Conservation (phyloP, 2,329 filamentous ascomycete genomes). For the Westerdykella aurantiaca region DNA sequence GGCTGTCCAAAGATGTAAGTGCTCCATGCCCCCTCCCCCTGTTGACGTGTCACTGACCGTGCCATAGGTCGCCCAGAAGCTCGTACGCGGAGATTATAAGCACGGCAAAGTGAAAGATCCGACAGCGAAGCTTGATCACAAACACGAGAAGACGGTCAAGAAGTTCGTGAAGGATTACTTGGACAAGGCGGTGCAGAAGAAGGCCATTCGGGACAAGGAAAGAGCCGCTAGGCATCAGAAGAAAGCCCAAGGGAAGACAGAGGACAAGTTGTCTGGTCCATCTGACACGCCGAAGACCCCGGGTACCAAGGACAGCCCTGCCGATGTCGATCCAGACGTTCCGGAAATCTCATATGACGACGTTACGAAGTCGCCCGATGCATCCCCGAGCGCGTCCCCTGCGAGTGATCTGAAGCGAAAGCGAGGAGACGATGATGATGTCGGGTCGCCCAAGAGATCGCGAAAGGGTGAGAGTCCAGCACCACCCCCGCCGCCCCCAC, state of each 20-base stretch:
- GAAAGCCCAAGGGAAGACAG: conserved; percentile 12
- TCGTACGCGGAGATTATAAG: conserved; percentile 89
- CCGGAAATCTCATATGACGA: conserved; percentile 16
- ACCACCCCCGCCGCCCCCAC: conserved; percentile 39
- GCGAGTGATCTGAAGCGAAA: conserved; percentile 33
- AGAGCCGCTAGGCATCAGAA: conserved; percentile 41
- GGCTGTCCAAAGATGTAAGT: conserved; percentile 57
- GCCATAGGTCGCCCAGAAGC: conserved; percentile 66
- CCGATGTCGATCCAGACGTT: conserved; percentile 16
- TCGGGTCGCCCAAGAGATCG: conserved; percentile 28
- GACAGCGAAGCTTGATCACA: conserved; percentile 62
- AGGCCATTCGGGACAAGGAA: conserved; percentile 57
- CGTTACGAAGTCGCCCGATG: conserved; percentile 6
- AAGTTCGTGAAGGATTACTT: conserved; percentile 79
- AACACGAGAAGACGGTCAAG: conserved; percentile 77
- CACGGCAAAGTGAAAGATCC: conserved; percentile 81
- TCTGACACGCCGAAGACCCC: conserved; percentile 18
- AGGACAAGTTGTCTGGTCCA: conserved; percentile 7
- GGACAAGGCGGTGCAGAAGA: conserved; percentile 72
- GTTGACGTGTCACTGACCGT: conserved; percentile 8
- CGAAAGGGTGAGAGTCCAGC: conserved; percentile 29
- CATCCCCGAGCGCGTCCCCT: conserved; percentile 22
- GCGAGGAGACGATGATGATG: conserved; percentile 27
- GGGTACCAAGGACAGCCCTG: conserved; percentile 3
- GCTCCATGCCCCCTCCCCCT: not conserved